Evolutionary conservation across 352 stramenopile genomes (phyloP).

Genomic region (Pythium aristosporum): DNA sequence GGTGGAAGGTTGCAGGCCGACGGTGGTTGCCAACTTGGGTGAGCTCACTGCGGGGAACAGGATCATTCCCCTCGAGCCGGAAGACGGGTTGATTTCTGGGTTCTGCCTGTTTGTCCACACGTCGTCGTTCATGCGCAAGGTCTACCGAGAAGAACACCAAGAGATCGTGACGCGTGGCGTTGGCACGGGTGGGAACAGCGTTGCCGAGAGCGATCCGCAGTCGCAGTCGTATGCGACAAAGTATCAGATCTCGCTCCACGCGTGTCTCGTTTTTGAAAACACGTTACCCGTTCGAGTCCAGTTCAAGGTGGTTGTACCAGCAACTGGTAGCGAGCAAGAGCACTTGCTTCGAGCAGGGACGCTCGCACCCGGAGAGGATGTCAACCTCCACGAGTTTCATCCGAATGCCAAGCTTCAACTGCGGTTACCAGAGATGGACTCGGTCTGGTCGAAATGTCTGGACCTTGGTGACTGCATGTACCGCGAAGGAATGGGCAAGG

Average conservation of each 20-base stretch:
- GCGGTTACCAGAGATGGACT: conserved; percentile 84
- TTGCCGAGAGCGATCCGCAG: conserved; percentile 27
- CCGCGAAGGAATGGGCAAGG: conserved; percentile 67
- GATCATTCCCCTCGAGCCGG: conserved; percentile 70
- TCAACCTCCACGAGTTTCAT: conserved; percentile 82
- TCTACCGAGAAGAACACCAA: conserved; percentile 87
- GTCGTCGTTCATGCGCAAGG: conserved; percentile 78
- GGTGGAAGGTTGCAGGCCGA: conserved; percentile 82
- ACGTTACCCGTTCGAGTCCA: conserved; percentile 84
- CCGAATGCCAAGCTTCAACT: conserved; percentile 69
- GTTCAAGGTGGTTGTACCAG: conserved; percentile 62
- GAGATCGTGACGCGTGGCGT: conserved; percentile 57
- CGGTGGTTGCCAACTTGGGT: conserved; percentile 71
- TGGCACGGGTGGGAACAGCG: neutral
- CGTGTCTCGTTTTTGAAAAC: conserved; percentile 86
- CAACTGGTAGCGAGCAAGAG: conserved; percentile 23
- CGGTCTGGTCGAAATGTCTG: conserved; percentile 72
- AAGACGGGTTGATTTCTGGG: conserved; percentile 49
- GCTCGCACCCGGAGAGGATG: conserved; percentile 79
- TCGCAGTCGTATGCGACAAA: conserved; percentile 83
- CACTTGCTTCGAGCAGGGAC: conserved; percentile 58
- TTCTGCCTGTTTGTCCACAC: conserved; percentile 89
- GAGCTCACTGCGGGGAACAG: conserved; percentile 56
- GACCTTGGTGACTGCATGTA: conserved; percentile 82
- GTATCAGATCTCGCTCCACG: conserved; percentile 84